Conservation (phyloP, 768 basidiomycete species). For the Clathrus columnatus region DNA sequence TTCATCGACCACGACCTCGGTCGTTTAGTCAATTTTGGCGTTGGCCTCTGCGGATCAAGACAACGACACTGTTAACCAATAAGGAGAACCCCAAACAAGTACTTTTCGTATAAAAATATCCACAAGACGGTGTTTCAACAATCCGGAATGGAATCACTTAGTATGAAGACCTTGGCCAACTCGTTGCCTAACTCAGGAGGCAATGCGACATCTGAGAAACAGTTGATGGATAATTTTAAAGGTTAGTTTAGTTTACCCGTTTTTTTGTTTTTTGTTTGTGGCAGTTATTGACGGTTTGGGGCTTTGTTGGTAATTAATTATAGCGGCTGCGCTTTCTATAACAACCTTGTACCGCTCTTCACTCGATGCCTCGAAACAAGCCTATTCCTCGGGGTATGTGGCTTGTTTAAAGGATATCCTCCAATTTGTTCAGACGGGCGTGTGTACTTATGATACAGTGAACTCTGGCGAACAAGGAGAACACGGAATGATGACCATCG, state of each 20-base stretch:
- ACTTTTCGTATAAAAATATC: no score
- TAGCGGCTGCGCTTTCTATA: slow-evolving; percentile 77
- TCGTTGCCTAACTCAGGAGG: slow-evolving; percentile 62
- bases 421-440: slow-evolving; percentile 75
- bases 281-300: not conserved
- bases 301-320: slow-evolving; percentile 11
- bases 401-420: slow-evolving; percentile 74
- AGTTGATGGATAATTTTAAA: slow-evolving; percentile 74
- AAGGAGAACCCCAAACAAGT: no score
- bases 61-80: no score
- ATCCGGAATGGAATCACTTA: slow-evolving; percentile 59
- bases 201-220: slow-evolving; percentile 73
- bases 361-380: slow-evolving; percentile 63
- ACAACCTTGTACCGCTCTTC: slow-evolving; percentile 81
- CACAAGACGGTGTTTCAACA: not conserved
- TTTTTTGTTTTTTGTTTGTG: not conserved
- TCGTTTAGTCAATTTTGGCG: no score
- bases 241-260: no score
- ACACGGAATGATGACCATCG: slow-evolving; percentile 58
- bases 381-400: slow-evolving; percentile 75
- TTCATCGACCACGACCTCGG: no score
- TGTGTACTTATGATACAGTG: slow-evolving; percentile 36
- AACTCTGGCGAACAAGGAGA: slow-evolving; percentile 33
- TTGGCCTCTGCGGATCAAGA: no score
- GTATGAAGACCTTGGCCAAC: slow-evolving; percentile 68